Base-by-base conservation (phyloP, 2,329 filamentous ascomycete genomes). In the Ophiognomonia clavigignenti-juglandacearum region DNA sequence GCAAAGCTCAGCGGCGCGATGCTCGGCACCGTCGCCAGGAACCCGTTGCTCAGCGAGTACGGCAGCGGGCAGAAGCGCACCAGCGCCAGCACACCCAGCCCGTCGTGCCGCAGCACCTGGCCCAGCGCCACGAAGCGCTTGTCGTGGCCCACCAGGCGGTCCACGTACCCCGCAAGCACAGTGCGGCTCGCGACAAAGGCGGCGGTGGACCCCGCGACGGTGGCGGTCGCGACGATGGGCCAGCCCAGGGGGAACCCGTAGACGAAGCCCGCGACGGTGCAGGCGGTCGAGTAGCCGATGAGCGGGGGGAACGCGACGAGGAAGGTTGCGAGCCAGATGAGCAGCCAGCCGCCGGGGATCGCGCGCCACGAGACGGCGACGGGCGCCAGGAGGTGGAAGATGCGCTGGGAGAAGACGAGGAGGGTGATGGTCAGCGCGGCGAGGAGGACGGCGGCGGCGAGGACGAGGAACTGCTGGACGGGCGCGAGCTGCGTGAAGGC, bases 1-100 rank as follows among this genome's bases (percentile, higher is more conserved):
- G 83, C 84, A 68, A 95, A 97, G 39, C 79, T 79, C 51, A 77
- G 64, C 34, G 87, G 86, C 20, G 83, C 78, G 27, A 98, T 88
- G 26, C 86, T 95, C 3, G 91, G 91, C 52, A 98, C 91, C 1
- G 93, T 97, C 24, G 89, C 89, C 46, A 98, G 80, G 51, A 95
- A 95, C 42, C 90, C 93, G 62, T 98, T 98, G 61, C 87, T 91
- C 56, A 97, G 72, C 43, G 87, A 93, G 64, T 95, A 98, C 13
- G 93, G 93, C 51, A 98, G 64, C 2, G 93, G 93, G 60, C 92
- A 97, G 54, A 97, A 78, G 24, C 93, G 81, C 57, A 98, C 93
- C 78, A 93, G 95, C 53, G 88, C 84, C 38, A 98, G 75, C 45
- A 97, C 82, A 59, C 89, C 86, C 43, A 98, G 67, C 1, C 93